Percentiles rank a stretch among this genome's conserved stretches.
These are phyloP conservation scores for Rutstroemia sydowiana DNA, from an alignment of 2,329 filamentous ascomycete genomes.

Conservation along the genomic window DNA sequence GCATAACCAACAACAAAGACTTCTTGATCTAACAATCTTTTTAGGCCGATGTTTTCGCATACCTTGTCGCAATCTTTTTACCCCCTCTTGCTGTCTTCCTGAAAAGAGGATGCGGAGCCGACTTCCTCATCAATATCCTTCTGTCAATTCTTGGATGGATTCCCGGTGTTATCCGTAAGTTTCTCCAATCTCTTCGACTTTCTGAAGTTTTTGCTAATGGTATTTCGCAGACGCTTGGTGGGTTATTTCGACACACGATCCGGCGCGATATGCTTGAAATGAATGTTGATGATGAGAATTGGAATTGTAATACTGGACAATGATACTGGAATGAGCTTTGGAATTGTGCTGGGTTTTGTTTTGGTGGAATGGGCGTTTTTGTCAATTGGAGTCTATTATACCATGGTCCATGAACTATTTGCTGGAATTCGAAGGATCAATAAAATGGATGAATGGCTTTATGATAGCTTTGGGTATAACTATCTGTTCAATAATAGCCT, in stretches of 20 bases:
- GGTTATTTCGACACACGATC: constrained; percentile 24
- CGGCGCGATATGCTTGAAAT: constrained; percentile 12
- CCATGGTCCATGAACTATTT: no score
- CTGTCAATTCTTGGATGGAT: constrained; percentile 32
- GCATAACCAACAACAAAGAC: background rate
- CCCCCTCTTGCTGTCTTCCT: constrained; percentile 31
- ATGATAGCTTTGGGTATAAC: no score
- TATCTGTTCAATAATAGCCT: no score
- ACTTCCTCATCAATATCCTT: constrained; percentile 36
- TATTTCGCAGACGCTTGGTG: constrained; percentile 24
- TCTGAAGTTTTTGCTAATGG: background rate
- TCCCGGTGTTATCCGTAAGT: constrained; percentile 27
- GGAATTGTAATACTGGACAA: background rate
- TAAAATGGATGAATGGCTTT: no score
- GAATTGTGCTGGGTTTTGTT: no score
- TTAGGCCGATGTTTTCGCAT: constrained; percentile 23
- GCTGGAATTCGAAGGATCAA: no score
- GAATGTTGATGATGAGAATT: background rate
- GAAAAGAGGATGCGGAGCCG: constrained; percentile 32
- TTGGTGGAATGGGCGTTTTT: no score
- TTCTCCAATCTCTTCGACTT: background rate
- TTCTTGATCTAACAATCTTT: background rate
- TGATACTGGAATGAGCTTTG: no score
- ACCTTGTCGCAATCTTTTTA: constrained; percentile 27
- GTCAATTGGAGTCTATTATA: no score